Base-by-base conservation (phyloP, 169 alveolate species). In the Eimeria necatrix region DNA sequence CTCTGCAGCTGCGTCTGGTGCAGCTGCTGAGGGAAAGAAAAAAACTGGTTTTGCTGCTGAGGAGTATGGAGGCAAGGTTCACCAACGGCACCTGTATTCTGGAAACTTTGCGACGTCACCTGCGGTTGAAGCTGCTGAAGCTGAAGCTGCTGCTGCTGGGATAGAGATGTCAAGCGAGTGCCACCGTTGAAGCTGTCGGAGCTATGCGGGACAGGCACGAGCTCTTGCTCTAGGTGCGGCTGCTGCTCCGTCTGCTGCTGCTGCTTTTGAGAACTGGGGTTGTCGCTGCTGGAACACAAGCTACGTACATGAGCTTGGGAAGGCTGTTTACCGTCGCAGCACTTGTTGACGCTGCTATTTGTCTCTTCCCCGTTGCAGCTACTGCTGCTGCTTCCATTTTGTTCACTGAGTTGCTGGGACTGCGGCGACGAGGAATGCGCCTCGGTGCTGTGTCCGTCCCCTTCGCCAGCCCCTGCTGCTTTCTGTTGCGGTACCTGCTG, bases 321-420 rank as follows among this genome's bases (percentile, higher is more conserved):
- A 32, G 83, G n/a, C 61, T 60, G 81, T 20, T 32, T 83, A 53
- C 73, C 91, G 76, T 59, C 52, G 91, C 74, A 83, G 74, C 91
- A 83, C 41, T 20, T 16, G n/a, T 52, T 52, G 59, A 51, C 16
- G 80, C 32, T 16, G 61, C 61, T 84, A 80, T 32, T 32, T 2
- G 41, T 32, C 41, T 32, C 41, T 32, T 32, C 41, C 41, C 41
- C 41, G 41, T 41, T 60, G 81, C 61, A 10, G 93, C 80, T 59
- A 12, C 32, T 59, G 53, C 92, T 84, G 53, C 22, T 51, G 22
- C 80, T 52, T 32, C 93, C 93, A n/a, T 61, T 48, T 56, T 46
- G 3, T 0, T 85, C 93, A 24, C 90, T 81, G 24, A 22, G 41
- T 10, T 68, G 71, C 26, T 56, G 32, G 14, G 90, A 14, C 9